Percentiles rank a stretch among this genome's conserved stretches.
Conservation (phyloP, 2,329 filamentous ascomycete genomes). For the Amesomyces nigricolor region DNA sequence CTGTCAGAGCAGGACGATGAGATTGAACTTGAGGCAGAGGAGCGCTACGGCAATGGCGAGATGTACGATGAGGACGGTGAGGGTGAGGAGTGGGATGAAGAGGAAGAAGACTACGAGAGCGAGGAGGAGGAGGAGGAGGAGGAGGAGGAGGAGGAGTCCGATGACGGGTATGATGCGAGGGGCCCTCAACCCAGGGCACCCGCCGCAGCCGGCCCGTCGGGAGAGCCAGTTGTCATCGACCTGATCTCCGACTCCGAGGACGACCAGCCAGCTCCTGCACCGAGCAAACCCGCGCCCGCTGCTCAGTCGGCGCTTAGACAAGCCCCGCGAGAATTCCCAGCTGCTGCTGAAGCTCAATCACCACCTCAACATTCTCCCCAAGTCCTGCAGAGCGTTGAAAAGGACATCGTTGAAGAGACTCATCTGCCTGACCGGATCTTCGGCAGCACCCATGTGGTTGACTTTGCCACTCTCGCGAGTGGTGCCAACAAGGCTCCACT, state of each 20-base stretch:
- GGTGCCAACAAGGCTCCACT: not conserved
- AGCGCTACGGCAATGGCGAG: constrained; percentile 21
- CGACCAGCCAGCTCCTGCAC: constrained; percentile 23
- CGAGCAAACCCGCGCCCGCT: constrained; percentile 2
- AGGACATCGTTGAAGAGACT: not conserved
- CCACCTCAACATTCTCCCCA: not conserved
- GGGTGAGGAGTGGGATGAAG: constrained; percentile 23
- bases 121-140: constrained; percentile 27
- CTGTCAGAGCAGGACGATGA: constrained; percentile 24
- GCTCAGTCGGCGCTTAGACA: constrained; percentile 1
- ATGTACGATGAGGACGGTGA: constrained; percentile 23
- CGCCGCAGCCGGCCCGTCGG: constrained; percentile 20
- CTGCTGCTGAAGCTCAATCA: not conserved
- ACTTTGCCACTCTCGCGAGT: constrained; percentile 9
- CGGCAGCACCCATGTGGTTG: constrained; percentile 14
- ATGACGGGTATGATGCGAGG: constrained; percentile 27
- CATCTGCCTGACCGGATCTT: not conserved
- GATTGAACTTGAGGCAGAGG: constrained; percentile 18
- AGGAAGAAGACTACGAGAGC: constrained; percentile 25
- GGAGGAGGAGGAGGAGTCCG: constrained; percentile 27
- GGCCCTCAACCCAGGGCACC: constrained; percentile 13
- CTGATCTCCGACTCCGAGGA: constrained; percentile 44
- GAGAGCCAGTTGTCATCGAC: constrained; percentile 41
- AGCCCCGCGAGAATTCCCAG: not conserved
- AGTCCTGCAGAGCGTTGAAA: not conserved